Percentiles rank a stretch among this genome's conserved stretches.
phyloP scores from a whole-genome alignment of 345 rosid species.

The Melastoma malabathricum region DNA sequence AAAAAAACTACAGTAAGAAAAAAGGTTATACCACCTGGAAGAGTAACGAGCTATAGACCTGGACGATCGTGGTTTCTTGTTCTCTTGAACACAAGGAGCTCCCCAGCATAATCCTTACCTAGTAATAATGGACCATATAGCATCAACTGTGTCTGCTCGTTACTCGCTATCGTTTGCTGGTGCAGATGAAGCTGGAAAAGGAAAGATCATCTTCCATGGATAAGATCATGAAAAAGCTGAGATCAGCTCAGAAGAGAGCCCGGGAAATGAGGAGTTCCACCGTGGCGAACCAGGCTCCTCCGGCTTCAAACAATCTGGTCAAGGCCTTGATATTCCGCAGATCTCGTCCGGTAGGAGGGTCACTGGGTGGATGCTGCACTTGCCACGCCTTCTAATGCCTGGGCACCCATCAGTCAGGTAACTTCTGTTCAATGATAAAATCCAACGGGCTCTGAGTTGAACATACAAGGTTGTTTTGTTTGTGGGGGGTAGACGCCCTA shows the following conservation, averaged over 20 bases:
- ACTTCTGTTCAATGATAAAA: too few relatives aligned
- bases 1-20: not conserved
- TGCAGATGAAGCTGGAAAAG: conserved; percentile 95
- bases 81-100: too few relatives aligned
- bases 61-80: conserved; percentile 10
- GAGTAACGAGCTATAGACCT: too few relatives aligned
- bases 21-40: too few relatives aligned
- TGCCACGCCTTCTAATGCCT: conserved; percentile 58
- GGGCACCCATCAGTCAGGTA: conserved; percentile 7
- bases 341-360: conserved; percentile 48
- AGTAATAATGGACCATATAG: too few relatives aligned
- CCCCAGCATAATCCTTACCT: too few relatives aligned
- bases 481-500: too few relatives aligned
- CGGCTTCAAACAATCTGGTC: conserved; percentile 23
- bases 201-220: conserved; percentile 87
- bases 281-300: too few relatives aligned
- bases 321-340: conserved; percentile 31
- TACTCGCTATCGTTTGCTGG: not conserved
- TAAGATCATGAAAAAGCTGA: conserved; percentile 80
- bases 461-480: too few relatives aligned
- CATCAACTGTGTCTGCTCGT: too few relatives aligned
- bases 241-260: conserved; percentile 87
- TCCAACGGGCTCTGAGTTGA: too few relatives aligned
- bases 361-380: conserved; percentile 79
- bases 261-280: conserved; percentile 86